A percentile compares a stretch with the other conserved stretches of the same genome.
Evolutionary conservation across 805 yeast species (phyloP).

Genomic region (Kluyveromyces nonfermentans): DNA sequence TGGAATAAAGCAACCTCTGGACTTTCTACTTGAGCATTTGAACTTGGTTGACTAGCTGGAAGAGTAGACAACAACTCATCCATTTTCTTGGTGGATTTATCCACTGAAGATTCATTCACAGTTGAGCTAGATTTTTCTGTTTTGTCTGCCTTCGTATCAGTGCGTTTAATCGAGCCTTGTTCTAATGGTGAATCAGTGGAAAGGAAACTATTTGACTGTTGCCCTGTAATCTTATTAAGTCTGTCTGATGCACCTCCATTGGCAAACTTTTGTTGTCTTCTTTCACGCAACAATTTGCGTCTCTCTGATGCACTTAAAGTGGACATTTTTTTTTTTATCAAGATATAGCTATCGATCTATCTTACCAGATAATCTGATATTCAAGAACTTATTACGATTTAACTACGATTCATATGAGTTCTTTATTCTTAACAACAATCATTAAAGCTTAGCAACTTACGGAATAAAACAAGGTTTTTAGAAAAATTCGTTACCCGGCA

Average conservation of each 20-base stretch:
- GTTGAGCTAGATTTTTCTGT: neutral
- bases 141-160: too few species aligned
- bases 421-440: too few species aligned
- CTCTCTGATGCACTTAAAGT: constrained; percentile 46
- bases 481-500: too few species aligned
- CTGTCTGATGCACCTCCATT: constrained; percentile 47
- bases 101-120: neutral
- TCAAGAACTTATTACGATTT: neutral
- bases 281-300: constrained; percentile 47
- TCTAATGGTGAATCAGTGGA: constrained; percentile 30
- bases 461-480: too few species aligned
- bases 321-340: constrained; percentile 30
- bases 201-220: constrained; percentile 28
- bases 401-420: too few species aligned
- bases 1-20: constrained; percentile 23
- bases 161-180: constrained; percentile 4
- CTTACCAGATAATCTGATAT: neutral
- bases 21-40: constrained; percentile 3
- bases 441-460: too few species aligned
- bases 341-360: constrained; percentile 3
- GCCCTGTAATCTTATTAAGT: constrained; percentile 40
- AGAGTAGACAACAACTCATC: constrained; percentile 13
- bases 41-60: constrained; percentile 1
- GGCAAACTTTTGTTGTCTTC: constrained; percentile 54
- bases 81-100: constrained; percentile 11